phyloP scores from a whole-genome alignment of 129 eudicot genomes.

The Mikania micrantha region DNA sequence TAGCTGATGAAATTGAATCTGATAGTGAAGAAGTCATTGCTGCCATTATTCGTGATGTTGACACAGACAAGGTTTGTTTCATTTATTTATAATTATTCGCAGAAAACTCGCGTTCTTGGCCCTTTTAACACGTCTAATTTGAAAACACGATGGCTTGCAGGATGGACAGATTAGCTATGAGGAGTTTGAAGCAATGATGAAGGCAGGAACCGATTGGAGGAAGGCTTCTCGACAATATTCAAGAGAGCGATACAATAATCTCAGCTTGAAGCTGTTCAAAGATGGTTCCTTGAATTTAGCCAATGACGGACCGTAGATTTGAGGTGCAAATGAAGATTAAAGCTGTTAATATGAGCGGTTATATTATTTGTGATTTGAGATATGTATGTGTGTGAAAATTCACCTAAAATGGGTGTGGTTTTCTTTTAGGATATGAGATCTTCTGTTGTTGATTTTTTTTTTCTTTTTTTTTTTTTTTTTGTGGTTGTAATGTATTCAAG shows the following conservation, averaged over 20 bases:
- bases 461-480: not conserved
- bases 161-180: slow-evolving; percentile 86
- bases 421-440: not conserved
- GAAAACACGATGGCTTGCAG: slow-evolving; percentile 21
- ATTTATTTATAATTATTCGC: not conserved
- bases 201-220: slow-evolving; percentile 95
- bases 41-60: slow-evolving; percentile 87
- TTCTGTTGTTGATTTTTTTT: not conserved
- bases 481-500: not conserved
- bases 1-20: slow-evolving; percentile 60
- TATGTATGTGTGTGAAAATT: not conserved
- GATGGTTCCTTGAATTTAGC: slow-evolving; percentile 53
- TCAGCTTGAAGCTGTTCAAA: slow-evolving; percentile 65
- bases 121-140: not conserved
- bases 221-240: slow-evolving; percentile 92
- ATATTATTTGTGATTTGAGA: slow-evolving; percentile 5
- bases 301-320: slow-evolving; percentile 24
- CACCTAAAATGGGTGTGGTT: not conserved
- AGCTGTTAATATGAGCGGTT: slow-evolving; percentile 13
- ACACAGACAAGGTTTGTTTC: slow-evolving; percentile 77
- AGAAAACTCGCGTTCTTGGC: not conserved
- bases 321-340: slow-evolving; percentile 15
- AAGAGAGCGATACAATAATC: slow-evolving; percentile 71
- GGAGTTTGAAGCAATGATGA: slow-evolving; percentile 87
- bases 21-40: slow-evolving; percentile 64